A percentile compares a stretch with the other conserved stretches of the same genome.
These are phyloP conservation scores for Pestalotiopsis sp. DNA, from an alignment of 2,329 filamentous ascomycete species.

Conservation along the genomic window DNA sequence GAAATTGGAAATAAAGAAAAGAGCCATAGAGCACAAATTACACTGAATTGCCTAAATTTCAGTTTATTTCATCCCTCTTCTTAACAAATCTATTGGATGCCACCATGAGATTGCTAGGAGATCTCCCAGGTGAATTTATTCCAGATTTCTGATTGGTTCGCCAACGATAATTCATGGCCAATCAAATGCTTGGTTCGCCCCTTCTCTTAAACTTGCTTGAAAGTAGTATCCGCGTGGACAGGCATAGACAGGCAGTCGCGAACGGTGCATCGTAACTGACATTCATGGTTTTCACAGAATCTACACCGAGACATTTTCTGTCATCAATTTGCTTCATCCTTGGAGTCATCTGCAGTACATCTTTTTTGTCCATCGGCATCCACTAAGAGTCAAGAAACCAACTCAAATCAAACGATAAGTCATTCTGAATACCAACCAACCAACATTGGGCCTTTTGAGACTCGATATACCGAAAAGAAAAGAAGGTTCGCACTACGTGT, in stretches of 20 bases:
- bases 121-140: neutral
- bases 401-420: too few species aligned
- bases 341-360: too few species aligned
- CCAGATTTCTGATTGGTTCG: slow-evolving; percentile 28
- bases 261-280: too few species aligned
- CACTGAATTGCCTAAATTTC: neutral
- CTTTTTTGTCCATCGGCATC: too few species aligned
- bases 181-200: slow-evolving; percentile 5
- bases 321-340: too few species aligned
- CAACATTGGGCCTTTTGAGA: too few species aligned
- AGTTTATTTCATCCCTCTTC: neutral
- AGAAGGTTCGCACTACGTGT: too few species aligned
- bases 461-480: too few species aligned
- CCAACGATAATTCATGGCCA: slow-evolving; percentile 8
- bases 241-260: neutral
- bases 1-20: neutral
- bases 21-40: neutral
- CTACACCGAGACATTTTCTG: too few species aligned
- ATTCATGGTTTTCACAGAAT: too few species aligned
- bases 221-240: neutral
- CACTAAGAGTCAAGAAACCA: too few species aligned
- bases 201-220: slow-evolving; percentile 11
- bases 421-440: too few species aligned
- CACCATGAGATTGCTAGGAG: neutral
- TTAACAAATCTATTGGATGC: neutral